Base-by-base conservation (phyloP, 169 alveolate genomes). In the Plasmodium adleri region DNA sequence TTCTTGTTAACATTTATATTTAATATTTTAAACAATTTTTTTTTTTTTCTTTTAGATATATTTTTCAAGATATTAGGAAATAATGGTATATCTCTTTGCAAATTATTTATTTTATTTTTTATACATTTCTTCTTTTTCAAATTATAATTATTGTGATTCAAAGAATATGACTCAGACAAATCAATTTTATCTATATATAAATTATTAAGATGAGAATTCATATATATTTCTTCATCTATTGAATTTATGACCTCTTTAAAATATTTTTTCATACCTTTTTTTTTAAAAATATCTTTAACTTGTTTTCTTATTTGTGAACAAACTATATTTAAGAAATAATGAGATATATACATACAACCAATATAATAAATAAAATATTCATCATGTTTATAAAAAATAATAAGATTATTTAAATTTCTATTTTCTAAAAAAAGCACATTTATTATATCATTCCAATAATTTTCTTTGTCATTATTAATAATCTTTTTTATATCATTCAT, bases 231-330 rank as follows among this genome's bases (percentile, higher is more conserved):
- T 60, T 70, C 92, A 28, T 50, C 62, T 20, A 47, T 47, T 54
- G 76, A 59, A 13, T 28, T 56, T 17, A 15, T 58, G 45, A 58
- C 22, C 1, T 62, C 72, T 47, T 86, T 58, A 43, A 72, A 24
- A 54, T 86, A 86, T 2, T 17, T 45, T 47, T 60, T 71, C 45
- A 64, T 13, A 6, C 47, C 88, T 20, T 71, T 50, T 20, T 59
- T 73, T 86, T 86, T 86, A 56, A 70, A 72, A 13, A 86, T 71
- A 20, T 86, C 68, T 22, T 86, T 86, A 28, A 86, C 74, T 60
- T 86, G 72, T 62, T 72, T 86, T 12, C 71, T 86, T 64, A 86
- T 64, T 71, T 86, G 49, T 20, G 54, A 22, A 47, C 92, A 86
- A 49, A 86, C 63, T 8, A 86, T 56, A 64, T 71, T 70, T 72